These are phyloP conservation scores for Corynascus novoguineensis DNA, from an alignment of 495 filamentous ascomycete genomes.

Conservation along the genomic window DNA sequence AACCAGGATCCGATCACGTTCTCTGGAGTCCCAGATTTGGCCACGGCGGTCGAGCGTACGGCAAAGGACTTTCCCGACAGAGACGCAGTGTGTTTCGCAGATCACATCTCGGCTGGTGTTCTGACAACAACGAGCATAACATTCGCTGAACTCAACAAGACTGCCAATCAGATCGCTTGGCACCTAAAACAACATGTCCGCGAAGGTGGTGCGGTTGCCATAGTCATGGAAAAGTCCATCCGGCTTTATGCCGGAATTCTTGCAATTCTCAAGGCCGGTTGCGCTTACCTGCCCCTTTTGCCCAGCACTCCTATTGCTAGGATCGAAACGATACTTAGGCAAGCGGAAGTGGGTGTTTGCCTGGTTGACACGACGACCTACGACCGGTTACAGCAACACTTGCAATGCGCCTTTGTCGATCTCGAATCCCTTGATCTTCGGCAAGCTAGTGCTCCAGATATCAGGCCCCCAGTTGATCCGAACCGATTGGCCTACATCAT, in stretches of 20 bases:
- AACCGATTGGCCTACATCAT: slow-evolving; percentile 52
- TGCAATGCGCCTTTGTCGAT: slow-evolving; percentile 31
- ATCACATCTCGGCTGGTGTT: slow-evolving; percentile 32
- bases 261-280: slow-evolving; percentile 64
- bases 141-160: slow-evolving; percentile 56
- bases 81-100: slow-evolving; percentile 57
- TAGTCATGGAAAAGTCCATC: slow-evolving; percentile 66
- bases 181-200: slow-evolving; percentile 42
- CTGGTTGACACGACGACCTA: slow-evolving; percentile 34
- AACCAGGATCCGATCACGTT: slow-evolving; percentile 20
- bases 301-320: slow-evolving; percentile 56
- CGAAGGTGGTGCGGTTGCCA: slow-evolving; percentile 53
- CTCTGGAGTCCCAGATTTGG: slow-evolving; percentile 34
- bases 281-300: slow-evolving; percentile 66
- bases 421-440: slow-evolving; percentile 28
- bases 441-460: slow-evolving; percentile 25
- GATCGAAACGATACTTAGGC: slow-evolving; percentile 48
- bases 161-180: slow-evolving; percentile 60
- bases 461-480: slow-evolving; percentile 30
- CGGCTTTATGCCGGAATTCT: slow-evolving; percentile 65
- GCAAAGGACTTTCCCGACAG: slow-evolving; percentile 44
- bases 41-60: slow-evolving; percentile 48
- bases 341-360: slow-evolving; percentile 46
- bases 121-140: slow-evolving; percentile 42
- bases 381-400: slow-evolving; percentile 15